These are phyloP conservation scores for Acanthamoeba rhysodes DNA, from an alignment of 208 protist genomes.

Conservation along the genomic window DNA sequence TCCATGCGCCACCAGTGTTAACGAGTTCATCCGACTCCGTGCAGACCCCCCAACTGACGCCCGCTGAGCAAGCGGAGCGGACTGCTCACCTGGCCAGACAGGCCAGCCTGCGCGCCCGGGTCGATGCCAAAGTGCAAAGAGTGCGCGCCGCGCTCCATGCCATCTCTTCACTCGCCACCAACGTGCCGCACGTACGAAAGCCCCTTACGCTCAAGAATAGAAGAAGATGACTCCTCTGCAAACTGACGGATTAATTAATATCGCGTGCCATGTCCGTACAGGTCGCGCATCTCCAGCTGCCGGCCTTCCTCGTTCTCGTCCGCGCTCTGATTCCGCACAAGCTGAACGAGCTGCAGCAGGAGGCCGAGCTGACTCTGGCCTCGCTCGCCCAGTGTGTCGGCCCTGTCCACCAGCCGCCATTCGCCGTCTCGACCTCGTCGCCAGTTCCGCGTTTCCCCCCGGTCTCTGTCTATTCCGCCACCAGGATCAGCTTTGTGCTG, in stretches of 20 bases:
- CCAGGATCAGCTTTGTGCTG: conserved; percentile 1
- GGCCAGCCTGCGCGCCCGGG: conserved; percentile 40
- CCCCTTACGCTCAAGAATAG: neutral
- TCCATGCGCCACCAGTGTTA: neutral
- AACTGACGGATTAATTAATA: neutral
- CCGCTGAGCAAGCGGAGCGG: conserved; percentile 48
- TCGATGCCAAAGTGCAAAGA: neutral
- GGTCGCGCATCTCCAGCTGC: conserved; percentile 42
- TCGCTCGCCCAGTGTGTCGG: neutral
- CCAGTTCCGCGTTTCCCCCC: neutral
- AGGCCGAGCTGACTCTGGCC: conserved; percentile 32
- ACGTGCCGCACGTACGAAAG: conserved; percentile 20
- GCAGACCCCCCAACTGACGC: neutral
- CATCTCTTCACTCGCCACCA: conserved; percentile 38
- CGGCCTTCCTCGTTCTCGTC: conserved; percentile 37
- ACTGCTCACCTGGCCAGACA: neutral
- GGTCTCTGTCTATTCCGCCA: neutral
- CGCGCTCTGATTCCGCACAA: conserved; percentile 18
- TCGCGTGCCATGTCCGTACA: neutral
- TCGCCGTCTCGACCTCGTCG: neutral
- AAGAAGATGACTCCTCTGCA: neutral
- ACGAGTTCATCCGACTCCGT: neutral
- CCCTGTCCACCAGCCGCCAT: conserved; percentile 3
- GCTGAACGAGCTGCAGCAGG: conserved; percentile 30
- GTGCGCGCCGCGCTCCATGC: conserved; percentile 25